Evolutionary conservation across 176 grass and related monocot species (phyloP), one percentile per base, ranked within the genome.

Genomic region (Oryza glumipatula): DNA sequence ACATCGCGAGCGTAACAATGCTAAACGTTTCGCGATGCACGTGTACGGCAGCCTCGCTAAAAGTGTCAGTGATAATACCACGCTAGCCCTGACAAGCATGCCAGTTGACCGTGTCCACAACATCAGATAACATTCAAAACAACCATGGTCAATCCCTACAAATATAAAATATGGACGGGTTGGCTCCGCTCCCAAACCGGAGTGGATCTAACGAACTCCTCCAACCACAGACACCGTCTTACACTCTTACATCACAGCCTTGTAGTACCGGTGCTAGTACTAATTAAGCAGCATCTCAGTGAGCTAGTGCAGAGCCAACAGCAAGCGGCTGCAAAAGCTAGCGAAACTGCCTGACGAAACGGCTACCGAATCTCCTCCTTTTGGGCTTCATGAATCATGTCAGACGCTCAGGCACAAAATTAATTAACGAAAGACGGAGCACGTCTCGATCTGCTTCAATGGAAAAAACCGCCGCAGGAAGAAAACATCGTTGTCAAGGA

Each of bases 121-220:
- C 8, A 11, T 76, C 43, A 76, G 70, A 76, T 72, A 71, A 38
- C 36, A 7, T 38, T 5, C 35, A 36, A 38, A 68, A 47, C 1
- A 22, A n/a, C 9, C 13, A 35, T 46, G 14, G 70, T 69, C 52
- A 82, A 39, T 61, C 48, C 39, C 77, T 12, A 60, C 61, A 10
- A 28, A 19, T 13, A 65, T 24, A 15, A 10, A 28, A 19, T 13
- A 65, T 24, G 21, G 16, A 70, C 51, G 76, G 82, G 66, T 85
- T 41, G 1, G 70, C 65, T 81, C 77, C 26, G 65, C 2, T 43
- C 65, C 73, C 65, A 13, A 72, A 77, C 73, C 54, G 83, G 83
- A 89, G 88, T 86, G 88, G 83, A 77, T 77, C 74, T 12, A 90
- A 90, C 88, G 49, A 86, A 82, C 74, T 79, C 80, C 21, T 75